Conservation (phyloP, 2,329 filamentous ascomycete species). For the Dothistroma pini region DNA sequence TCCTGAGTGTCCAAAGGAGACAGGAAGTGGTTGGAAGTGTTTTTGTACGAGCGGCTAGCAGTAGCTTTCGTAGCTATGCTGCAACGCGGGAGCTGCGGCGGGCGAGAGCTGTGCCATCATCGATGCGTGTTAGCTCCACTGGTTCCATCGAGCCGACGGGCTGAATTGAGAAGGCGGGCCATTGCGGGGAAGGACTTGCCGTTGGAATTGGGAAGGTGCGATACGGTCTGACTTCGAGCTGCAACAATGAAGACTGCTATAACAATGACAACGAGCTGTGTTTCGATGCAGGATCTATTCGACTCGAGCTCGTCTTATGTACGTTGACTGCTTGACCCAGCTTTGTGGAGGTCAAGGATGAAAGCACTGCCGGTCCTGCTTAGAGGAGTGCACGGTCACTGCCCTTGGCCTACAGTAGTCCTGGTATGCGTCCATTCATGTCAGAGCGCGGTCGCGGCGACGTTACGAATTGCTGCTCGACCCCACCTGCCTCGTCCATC, state of each 20-base stretch:
- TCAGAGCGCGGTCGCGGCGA: background rate
- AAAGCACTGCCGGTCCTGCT: background rate
- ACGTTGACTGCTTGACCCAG: background rate
- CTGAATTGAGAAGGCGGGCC: constrained; percentile 3
- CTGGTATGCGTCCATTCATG: background rate
- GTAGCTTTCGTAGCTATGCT: constrained; percentile 7
- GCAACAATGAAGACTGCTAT: background rate
- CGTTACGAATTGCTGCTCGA: background rate
- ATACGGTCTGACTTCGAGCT: background rate
- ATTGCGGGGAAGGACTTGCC: constrained; percentile 9
- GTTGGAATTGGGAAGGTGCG: background rate
- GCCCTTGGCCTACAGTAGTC: background rate
- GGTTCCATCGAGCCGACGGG: constrained; percentile 9
- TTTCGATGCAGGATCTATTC: background rate
- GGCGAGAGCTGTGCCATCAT: constrained; percentile 7
- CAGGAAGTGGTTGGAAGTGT: background rate
- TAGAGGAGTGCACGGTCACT: background rate
- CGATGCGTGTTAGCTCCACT: constrained; percentile 11
- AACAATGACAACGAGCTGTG: background rate
- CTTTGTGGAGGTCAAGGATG: background rate
- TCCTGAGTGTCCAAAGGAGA: background rate
- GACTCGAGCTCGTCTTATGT: constrained; percentile 2
- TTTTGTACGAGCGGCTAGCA: constrained; percentile 7
- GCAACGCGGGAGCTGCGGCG: constrained; percentile 8
- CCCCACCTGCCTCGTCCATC: constrained; percentile 2